Conservation (phyloP, 768 basidiomycete genomes). For the Suillus ampliporus region DNA sequence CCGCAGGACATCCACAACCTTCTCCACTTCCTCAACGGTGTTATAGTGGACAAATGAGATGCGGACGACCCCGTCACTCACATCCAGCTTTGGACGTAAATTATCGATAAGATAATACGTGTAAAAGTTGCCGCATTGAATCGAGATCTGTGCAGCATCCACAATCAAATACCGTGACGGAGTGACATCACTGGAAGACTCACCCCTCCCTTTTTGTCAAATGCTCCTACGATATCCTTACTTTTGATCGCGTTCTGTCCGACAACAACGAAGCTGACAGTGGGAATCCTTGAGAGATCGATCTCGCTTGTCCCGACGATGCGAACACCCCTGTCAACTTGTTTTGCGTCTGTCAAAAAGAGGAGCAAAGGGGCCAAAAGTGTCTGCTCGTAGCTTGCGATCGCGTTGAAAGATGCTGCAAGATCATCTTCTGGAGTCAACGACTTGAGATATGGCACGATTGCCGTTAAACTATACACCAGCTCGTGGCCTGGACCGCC, state of each 20-base stretch:
- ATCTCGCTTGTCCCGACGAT: constrained; percentile 65
- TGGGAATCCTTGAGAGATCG: constrained; percentile 59
- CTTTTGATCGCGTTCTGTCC: constrained; percentile 63
- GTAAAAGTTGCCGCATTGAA: constrained; percentile 81
- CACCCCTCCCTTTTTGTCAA: constrained; percentile 68
- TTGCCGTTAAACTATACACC: constrained; percentile 62
- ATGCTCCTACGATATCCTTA: constrained; percentile 64
- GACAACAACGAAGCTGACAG: constrained; percentile 72
- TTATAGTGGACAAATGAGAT: constrained; percentile 84
- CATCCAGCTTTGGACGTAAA: constrained; percentile 62
- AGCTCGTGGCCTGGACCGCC: constrained; percentile 80
- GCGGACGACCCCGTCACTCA: constrained; percentile 71
- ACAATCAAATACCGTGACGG: constrained; percentile 2
- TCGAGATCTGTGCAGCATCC: constrained; percentile 60
- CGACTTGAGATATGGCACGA: constrained; percentile 66
- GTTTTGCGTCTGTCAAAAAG: constrained; percentile 56
- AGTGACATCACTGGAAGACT: constrained; percentile 33
- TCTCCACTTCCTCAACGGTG: constrained; percentile 70
- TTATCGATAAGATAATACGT: constrained; percentile 65
- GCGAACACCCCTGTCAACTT: constrained; percentile 63
- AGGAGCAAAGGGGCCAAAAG: constrained; percentile 59
- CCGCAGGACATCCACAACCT: constrained; percentile 60
- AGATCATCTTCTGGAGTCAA: constrained; percentile 57
- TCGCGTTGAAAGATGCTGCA: constrained; percentile 56
- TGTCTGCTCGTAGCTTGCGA: constrained; percentile 64